phyloP scores from a whole-genome alignment of 495 filamentous ascomycete species.

The Peziza echinospora region DNA sequence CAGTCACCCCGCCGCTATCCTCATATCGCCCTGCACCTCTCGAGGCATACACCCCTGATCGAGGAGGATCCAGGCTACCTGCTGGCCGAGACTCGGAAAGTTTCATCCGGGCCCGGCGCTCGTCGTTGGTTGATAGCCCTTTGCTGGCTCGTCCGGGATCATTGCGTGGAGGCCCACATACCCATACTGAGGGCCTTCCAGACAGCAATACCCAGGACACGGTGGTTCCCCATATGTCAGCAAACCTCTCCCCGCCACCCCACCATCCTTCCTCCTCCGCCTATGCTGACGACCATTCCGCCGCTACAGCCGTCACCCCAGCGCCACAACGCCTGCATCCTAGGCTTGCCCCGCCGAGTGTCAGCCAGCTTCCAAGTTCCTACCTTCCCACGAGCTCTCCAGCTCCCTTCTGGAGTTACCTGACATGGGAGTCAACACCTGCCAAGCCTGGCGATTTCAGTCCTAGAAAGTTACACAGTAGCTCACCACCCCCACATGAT shows the following conservation, averaged over 20 bases:
- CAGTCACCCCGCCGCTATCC: constrained; percentile 25
- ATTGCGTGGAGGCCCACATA: constrained; percentile 5
- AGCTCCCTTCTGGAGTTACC: constrained; percentile 92
- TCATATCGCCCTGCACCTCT: constrained; percentile 25
- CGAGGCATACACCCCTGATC: constrained; percentile 34
- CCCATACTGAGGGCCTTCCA: neutral
- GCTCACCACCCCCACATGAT: constrained; percentile 28
- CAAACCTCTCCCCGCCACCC: constrained; percentile 20
- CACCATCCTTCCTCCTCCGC: constrained; percentile 19
- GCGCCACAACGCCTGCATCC: constrained; percentile 67
- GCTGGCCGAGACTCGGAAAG: constrained; percentile 9
- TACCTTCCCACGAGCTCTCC: constrained; percentile 89
- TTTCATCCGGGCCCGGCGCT: neutral
- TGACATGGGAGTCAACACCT: constrained; percentile 56
- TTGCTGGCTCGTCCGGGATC: constrained; percentile 22
- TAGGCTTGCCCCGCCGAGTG: constrained; percentile 67
- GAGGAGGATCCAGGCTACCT: constrained; percentile 29
- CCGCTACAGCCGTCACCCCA: constrained; percentile 54
- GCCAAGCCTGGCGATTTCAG: constrained; percentile 37
- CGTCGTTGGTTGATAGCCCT: neutral
- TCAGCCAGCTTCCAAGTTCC: constrained; percentile 71
- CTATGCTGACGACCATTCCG: constrained; percentile 32
- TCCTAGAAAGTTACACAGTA: constrained; percentile 31
- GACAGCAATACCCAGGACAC: constrained; percentile 5
- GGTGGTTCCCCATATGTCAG: constrained; percentile 9